Percentiles rank a stretch among this genome's conserved stretches.
Evolutionary conservation across 2,329 filamentous ascomycete species (phyloP).

Genomic region (Trichoderma hamatum): DNA sequence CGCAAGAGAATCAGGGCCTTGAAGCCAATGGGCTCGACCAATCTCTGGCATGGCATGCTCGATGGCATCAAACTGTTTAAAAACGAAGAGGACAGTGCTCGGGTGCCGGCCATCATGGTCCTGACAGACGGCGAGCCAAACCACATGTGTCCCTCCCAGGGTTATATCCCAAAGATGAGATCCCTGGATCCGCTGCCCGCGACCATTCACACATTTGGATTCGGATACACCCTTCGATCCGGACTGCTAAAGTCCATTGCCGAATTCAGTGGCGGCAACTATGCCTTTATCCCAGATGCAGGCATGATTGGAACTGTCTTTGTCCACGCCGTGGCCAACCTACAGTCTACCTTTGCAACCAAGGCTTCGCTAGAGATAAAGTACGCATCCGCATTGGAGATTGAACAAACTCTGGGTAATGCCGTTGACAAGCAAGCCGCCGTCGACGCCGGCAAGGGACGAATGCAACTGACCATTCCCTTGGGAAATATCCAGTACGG

Average conservation of each 20-base stretch:
- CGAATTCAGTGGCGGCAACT: conserved; percentile 60
- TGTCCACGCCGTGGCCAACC: conserved; percentile 62
- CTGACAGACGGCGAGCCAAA: conserved; percentile 61
- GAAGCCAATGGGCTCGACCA: conserved; percentile 47
- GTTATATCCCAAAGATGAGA: conserved; percentile 59
- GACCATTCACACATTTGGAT: conserved; percentile 46
- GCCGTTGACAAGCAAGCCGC: conserved; percentile 43
- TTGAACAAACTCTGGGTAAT: conserved; percentile 46
- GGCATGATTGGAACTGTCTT: conserved; percentile 67
- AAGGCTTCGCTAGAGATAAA: conserved; percentile 48
- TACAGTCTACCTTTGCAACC: conserved; percentile 61
- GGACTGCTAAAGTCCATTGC: conserved; percentile 63
- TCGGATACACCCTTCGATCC: conserved; percentile 43
- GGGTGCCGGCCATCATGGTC: conserved; percentile 56
- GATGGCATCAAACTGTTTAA: conserved; percentile 55
- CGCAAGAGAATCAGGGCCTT: conserved; percentile 50
- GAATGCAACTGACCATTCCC: conserved; percentile 41
- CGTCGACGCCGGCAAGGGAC: conserved; percentile 25
- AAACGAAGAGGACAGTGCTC: conserved; percentile 32
- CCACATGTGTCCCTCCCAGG: conserved; percentile 53
- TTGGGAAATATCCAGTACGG: conserved; percentile 62
- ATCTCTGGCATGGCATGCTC: conserved; percentile 61
- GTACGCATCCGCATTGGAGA: conserved; percentile 41
- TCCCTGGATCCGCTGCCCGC: conserved; percentile 46
- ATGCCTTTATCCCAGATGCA: conserved; percentile 63